Conservation (phyloP, 164 flowering plant genomes). For the Magnolia changhungtana region DNA sequence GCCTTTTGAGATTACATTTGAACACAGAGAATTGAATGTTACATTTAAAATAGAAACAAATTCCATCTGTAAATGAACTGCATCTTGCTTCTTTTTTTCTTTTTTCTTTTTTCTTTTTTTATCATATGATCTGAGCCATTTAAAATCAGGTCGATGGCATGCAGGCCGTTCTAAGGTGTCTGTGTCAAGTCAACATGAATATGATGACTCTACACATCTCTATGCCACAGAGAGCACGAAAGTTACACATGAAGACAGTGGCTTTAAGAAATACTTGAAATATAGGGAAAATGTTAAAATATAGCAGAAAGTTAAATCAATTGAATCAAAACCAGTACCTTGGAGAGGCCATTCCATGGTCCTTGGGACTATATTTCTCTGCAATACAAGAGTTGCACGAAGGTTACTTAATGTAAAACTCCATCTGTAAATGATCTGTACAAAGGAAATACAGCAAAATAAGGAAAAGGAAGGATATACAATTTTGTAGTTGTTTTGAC, state of each 20-base stretch:
- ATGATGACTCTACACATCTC: neutral
- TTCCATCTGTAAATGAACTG: too few species aligned
- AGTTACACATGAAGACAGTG: neutral
- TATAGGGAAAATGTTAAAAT: neutral
- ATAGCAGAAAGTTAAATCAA: neutral
- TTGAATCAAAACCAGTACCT: conserved; percentile 40
- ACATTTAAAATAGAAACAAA: too few species aligned
- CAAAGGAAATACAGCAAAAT: too few species aligned
- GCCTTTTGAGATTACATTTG: too few species aligned
- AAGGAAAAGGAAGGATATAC: too few species aligned
- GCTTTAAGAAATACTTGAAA: neutral
- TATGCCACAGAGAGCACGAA: neutral
- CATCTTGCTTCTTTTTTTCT: too few species aligned
- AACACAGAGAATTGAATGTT: too few species aligned
- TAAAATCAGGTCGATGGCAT: too few species aligned
- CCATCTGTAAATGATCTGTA: too few species aligned
- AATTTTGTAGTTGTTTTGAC: too few species aligned
- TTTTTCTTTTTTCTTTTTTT: too few species aligned
- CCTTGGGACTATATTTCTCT: conserved; percentile 42
- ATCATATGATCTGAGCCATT: too few species aligned
- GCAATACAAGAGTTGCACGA: conserved; percentile 13
- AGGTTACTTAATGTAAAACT: neutral
- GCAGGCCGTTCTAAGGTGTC: neutral
- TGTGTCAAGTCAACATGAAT: neutral
- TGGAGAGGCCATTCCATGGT: conserved; percentile 34